Conservation (phyloP, 805 yeast species). For the Monosporozyma aquatica region DNA sequence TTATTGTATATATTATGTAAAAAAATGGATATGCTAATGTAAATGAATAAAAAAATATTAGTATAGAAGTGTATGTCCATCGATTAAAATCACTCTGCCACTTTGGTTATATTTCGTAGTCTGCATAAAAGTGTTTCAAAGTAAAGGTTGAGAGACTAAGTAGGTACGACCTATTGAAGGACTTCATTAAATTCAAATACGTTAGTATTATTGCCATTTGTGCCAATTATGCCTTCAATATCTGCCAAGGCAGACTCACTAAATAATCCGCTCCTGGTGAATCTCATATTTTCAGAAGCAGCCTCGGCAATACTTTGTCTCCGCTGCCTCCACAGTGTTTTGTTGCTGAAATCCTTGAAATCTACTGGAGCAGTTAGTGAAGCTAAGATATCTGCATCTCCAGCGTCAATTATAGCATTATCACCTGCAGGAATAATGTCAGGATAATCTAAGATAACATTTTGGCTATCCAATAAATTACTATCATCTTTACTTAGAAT, state of each 20-base stretch:
- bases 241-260: constrained; percentile 66
- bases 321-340: constrained; percentile 39
- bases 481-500: constrained; percentile 22
- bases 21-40: no score
- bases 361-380: constrained; percentile 30
- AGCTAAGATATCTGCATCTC: constrained; percentile 28
- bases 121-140: no score
- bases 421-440: constrained; percentile 8
- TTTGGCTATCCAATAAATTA: constrained; percentile 13
- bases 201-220: constrained; percentile 9
- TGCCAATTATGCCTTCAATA: constrained; percentile 48
- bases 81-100: no score
- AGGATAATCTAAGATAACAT: constrained; percentile 5
- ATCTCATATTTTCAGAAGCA: constrained; percentile 63
- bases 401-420: constrained; percentile 8
- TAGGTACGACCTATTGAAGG: constrained; percentile 11
- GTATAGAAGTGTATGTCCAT: no score
- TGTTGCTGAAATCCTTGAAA: constrained; percentile 21
- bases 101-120: no score
- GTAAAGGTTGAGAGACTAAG: no score
- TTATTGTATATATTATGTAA: no score
- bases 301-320: constrained; percentile 68
- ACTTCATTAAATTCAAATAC: constrained; percentile 23
- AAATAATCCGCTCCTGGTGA: constrained; percentile 68
- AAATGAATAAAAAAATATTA: no score